Evolutionary conservation across 805 yeast species (phyloP).

Genomic region (Starmerella sp.): DNA sequence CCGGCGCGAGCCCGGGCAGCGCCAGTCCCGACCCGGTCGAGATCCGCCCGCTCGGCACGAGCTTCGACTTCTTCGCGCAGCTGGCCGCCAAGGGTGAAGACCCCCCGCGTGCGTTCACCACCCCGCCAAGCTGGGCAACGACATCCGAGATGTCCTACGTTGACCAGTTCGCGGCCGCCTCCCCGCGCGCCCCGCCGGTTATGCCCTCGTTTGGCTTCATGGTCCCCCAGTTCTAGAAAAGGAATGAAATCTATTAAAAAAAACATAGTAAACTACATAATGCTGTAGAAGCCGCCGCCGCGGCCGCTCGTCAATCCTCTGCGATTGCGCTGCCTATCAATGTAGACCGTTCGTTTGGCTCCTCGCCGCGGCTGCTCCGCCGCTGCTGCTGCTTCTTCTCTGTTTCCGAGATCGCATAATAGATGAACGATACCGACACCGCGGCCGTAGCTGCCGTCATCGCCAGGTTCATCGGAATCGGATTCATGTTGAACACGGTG

Average conservation of each 20-base stretch:
- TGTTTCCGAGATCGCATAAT: not conserved
- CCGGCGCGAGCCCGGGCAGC: not conserved
- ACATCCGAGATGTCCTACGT: slow-evolving; percentile 10
- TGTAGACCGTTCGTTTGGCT: not conserved
- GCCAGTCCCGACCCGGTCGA: slow-evolving; percentile 3
- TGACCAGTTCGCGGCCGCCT: slow-evolving; percentile 15
- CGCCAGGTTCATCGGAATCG: slow-evolving; percentile 59
- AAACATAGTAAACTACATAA: not conserved
- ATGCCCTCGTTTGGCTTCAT: slow-evolving; percentile 10
- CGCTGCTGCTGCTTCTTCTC: not conserved
- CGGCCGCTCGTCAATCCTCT: not conserved
- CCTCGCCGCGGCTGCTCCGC: not conserved
- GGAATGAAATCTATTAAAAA: not conserved
- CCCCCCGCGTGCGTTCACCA: slow-evolving; percentile 14
- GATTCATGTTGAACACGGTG: slow-evolving; percentile 55
- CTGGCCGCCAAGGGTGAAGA: slow-evolving; percentile 33
- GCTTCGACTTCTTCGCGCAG: slow-evolving; percentile 16
- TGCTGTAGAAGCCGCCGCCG: not conserved
- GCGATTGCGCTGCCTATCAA: not conserved
- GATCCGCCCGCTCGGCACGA: slow-evolving; percentile 4
- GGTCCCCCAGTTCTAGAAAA: slow-evolving; percentile 4
- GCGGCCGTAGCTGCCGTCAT: slow-evolving; percentile 38
- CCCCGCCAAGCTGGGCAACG: slow-evolving; percentile 20
- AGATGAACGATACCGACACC: not conserved
- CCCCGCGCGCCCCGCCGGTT: slow-evolving; percentile 8